These are phyloP conservation scores for Pseudonitzschia pungens DNA, from an alignment of 108 stramenopile species.

Conservation along the genomic window DNA sequence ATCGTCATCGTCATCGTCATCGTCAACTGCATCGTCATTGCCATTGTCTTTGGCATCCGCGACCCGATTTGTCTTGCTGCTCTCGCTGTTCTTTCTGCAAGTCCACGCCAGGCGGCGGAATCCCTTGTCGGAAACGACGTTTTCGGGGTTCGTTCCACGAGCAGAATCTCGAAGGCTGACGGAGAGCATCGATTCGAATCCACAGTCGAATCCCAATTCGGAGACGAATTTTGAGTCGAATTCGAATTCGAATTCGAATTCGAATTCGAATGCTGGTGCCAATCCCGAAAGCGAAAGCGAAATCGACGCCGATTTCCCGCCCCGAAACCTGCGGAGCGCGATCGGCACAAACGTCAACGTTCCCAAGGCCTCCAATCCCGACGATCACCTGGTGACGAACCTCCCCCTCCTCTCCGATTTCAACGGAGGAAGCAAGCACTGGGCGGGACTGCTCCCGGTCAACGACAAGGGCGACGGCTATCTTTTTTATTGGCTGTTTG, in stretches of 20 bases:
- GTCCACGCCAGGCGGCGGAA: not conserved
- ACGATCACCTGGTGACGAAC: conserved; percentile 65
- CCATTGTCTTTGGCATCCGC: too few species aligned
- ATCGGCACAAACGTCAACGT: conserved; percentile 26
- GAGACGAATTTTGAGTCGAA: too few species aligned
- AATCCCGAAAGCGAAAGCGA: not conserved
- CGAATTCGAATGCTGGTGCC: too few species aligned
- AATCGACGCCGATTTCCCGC: not conserved
- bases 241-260: not conserved
- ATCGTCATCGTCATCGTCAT: too few species aligned
- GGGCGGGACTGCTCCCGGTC: conserved; percentile 76
- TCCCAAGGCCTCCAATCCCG: conserved; percentile 32
- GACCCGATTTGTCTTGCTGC: too few species aligned
- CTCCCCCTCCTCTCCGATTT: conserved; percentile 53
- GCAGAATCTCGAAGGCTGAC: too few species aligned
- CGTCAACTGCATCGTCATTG: too few species aligned
- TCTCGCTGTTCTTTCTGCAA: not conserved
- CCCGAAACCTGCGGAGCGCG: not conserved
- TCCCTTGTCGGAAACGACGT: not conserved
- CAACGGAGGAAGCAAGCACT: conserved; percentile 50
- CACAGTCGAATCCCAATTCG: not conserved
- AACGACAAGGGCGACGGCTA: conserved; percentile 66
- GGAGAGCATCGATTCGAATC: too few species aligned
- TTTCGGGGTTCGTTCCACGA: too few species aligned
- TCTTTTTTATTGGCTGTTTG: conserved; percentile 97